Evolutionary conservation across 352 stramenopile genomes (phyloP).

Genomic region (Globisporangium ultimum): DNA sequence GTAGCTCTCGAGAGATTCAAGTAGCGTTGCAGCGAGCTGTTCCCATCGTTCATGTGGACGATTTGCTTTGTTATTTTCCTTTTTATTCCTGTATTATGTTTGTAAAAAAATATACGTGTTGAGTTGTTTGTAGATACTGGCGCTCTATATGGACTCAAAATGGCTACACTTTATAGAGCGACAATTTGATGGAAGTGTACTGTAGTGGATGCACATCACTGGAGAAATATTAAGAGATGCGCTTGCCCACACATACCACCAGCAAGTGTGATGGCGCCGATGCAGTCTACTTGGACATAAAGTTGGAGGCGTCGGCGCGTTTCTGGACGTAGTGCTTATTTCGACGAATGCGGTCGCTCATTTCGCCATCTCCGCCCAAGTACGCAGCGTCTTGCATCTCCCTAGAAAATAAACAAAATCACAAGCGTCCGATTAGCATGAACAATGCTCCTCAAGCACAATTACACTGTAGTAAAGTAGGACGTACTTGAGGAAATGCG

Average conservation of each 20-base stretch:
- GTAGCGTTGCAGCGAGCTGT: neutral
- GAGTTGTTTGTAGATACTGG: conserved; percentile 14
- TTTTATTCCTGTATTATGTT: conserved; percentile 3
- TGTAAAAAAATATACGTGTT: conserved; percentile 14
- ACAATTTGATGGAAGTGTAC: neutral
- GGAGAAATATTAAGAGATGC: conserved; percentile 5
- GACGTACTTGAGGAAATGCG: conserved; percentile 74
- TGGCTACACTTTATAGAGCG: neutral
- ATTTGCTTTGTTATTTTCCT: neutral
- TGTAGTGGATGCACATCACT: neutral
- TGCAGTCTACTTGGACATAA: conserved; percentile 59
- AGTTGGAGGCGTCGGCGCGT: conserved; percentile 74
- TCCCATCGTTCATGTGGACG: neutral
- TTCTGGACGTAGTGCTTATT: conserved; percentile 87
- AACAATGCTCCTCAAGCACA: neutral
- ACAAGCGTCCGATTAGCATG: neutral
- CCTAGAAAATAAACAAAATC: conserved; percentile 16
- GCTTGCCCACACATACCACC: neutral
- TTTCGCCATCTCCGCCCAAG: conserved; percentile 49
- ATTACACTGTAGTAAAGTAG: conserved; percentile 6
- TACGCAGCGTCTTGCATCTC: conserved; percentile 79
- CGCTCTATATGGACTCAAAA: neutral
- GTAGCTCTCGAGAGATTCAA: neutral
- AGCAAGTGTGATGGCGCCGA: neutral
- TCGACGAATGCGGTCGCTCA: conserved; percentile 69